Evolutionary conservation across 306 rosid genomes (phyloP).

Genomic region (Dicorynia guianensis): DNA sequence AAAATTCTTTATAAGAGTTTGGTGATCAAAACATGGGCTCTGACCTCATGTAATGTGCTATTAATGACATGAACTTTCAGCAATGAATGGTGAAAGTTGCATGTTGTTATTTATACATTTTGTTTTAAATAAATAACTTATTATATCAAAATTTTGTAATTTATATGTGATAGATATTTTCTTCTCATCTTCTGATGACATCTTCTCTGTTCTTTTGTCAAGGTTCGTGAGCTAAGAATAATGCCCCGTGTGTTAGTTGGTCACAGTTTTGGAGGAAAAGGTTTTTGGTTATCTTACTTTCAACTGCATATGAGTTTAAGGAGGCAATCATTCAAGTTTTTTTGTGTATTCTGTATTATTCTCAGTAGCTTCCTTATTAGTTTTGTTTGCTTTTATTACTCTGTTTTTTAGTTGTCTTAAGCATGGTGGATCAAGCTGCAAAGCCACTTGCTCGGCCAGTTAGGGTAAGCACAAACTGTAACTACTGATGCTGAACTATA

Average conservation of each 20-base stretch:
- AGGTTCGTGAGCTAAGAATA: constrained; percentile 81
- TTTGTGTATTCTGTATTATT: background rate
- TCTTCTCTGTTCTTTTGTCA: constrained; percentile 43
- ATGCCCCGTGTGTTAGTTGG: constrained; percentile 93
- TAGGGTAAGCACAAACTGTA: constrained; percentile 59
- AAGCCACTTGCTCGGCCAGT: constrained; percentile 98
- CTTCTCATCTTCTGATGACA: constrained; percentile 3
- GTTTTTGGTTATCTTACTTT: constrained; percentile 40
- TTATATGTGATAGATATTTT: constrained; percentile 18
- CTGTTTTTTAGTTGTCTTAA: constrained; percentile 72
- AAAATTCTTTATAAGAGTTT: background rate
- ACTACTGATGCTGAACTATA: constrained; percentile 19
- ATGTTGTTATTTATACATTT: constrained; percentile 1
- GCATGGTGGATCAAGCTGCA: constrained; percentile 99
- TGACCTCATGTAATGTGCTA: constrained; percentile 26
- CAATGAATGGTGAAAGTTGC: constrained; percentile 23
- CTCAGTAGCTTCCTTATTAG: constrained; percentile 27
- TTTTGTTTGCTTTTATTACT: constrained; percentile 39
- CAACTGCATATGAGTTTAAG: background rate
- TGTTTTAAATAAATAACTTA: constrained; percentile 15
- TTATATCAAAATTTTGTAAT: constrained; percentile 6
- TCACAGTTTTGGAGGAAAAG: constrained; percentile 98
- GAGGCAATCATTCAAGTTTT: background rate
- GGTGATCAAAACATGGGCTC: background rate
- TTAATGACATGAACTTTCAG: constrained; percentile 16